phyloP scores from a whole-genome alignment of 495 filamentous ascomycete genomes.

The Aspergillus diversus region DNA sequence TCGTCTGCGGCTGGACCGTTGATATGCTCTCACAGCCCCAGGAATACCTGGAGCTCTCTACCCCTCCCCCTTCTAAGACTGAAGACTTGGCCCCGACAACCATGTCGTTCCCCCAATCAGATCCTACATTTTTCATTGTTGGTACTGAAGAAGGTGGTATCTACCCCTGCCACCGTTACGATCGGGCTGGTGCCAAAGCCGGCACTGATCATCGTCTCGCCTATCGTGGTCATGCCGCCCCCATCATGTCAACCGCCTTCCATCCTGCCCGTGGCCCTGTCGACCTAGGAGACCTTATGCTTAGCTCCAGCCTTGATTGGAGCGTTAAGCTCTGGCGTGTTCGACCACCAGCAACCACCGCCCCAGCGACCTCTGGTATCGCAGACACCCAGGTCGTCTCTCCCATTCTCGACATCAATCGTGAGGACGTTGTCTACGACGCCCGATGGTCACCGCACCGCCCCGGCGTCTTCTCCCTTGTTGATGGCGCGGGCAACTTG shows the following conservation, averaged over 20 bases:
- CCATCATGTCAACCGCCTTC: constrained; percentile 95
- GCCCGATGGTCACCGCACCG: constrained; percentile 90
- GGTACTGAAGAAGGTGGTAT: constrained; percentile 96
- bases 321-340: constrained; percentile 96
- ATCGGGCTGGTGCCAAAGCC: constrained; percentile 93
- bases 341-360: constrained; percentile 62
- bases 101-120: constrained; percentile 93
- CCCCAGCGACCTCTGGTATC: constrained; percentile 45
- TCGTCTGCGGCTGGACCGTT: constrained; percentile 93
- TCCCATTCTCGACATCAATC: constrained; percentile 84
- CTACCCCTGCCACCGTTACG: constrained; percentile 94
- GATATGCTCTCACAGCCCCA: constrained; percentile 97
- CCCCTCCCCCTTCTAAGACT: constrained; percentile 85
- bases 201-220: constrained; percentile 84
- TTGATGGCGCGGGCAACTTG: constrained; percentile 90
- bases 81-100: constrained; percentile 96
- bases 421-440: constrained; percentile 96
- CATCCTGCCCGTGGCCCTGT: constrained; percentile 88
- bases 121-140: constrained; percentile 96
- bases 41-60: constrained; percentile 82
- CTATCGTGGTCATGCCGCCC: constrained; percentile 87
- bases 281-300: constrained; percentile 92
- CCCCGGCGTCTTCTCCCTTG: constrained; percentile 89
- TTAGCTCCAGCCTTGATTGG: constrained; percentile 90
- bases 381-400: constrained; percentile 50